These are phyloP conservation scores for Citrus unshiu DNA, from an alignment of 345 rosid species.

Conservation along the genomic window DNA sequence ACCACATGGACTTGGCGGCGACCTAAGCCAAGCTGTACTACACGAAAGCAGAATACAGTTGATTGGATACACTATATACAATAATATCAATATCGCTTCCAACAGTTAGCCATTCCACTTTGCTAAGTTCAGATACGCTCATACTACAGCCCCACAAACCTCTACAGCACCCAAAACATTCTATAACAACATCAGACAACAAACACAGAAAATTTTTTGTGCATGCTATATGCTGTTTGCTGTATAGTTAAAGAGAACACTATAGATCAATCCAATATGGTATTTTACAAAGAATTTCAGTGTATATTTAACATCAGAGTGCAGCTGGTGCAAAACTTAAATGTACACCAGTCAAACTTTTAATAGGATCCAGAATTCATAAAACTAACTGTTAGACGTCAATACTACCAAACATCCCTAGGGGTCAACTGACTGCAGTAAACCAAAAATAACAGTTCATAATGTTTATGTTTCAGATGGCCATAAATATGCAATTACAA, in stretches of 20 bases:
- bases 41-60: no score
- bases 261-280: background rate
- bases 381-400: background rate
- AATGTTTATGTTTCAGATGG: background rate
- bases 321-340: constrained; percentile 1
- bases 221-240: background rate
- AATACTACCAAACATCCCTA: no score
- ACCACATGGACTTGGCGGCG: background rate
- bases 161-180: background rate
- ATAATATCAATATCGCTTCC: no score
- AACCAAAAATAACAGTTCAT: background rate
- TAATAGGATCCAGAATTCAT: background rate
- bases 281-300: background rate
- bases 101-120: no score
- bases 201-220: background rate
- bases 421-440: background rate
- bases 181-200: background rate
- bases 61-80: no score
- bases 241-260: background rate
- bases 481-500: background rate
- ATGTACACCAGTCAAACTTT: background rate
- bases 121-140: no score
- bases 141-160: background rate
- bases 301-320: background rate
- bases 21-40: no score